Base-by-base conservation (phyloP, 805 yeast genomes). In the Candida michaelii region DNA sequence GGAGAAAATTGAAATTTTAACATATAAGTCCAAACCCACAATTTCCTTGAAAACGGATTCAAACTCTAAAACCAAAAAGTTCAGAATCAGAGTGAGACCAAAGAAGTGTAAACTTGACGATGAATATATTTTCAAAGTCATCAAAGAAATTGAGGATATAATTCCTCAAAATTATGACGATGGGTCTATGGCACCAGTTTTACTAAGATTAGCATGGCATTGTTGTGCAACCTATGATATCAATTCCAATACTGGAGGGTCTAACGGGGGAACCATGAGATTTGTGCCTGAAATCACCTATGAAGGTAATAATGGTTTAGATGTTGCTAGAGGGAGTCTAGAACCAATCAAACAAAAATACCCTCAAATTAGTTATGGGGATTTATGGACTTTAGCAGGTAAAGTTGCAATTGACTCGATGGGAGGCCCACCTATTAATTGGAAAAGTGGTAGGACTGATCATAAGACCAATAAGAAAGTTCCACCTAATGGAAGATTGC, bases 181-280 rank as follows among this genome's bases (percentile, higher is more conserved):
- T 49, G 80, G 79, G 27, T 79, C 82, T 18, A 83, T 80, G 47
- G 93, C 90, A 1, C 96, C 96, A 8, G 79, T 83, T 12, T 66
- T 88, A 30, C 79, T 88, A 17, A 79, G 96, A 54, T 73, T 86
- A 42, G 85, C 95, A 19, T 88, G 96, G 96, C 95, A 88, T 59
- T 77, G 83, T 27, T 77, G 87, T 44, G 96, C 95, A n/a, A 85
- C 93, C 14, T 89, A 73, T 62, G 88, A 86, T 54, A 68, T 67
- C 50, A 59, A 62, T n/a, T 65, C 57, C 18, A 64, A 66, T 7
- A 66, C 69, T 13, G 88, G 87, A 33, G 88, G 89, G 2, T 79
- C 87, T 1, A 80, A 73, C 53, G 88, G 89, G 33, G 89, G 88
- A 36, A 55, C 61, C 5, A 59, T 59, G 64, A 50, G 62, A 35